phyloP scores from a whole-genome alignment of 2,329 filamentous ascomycete species.

The Metarhizium album region DNA sequence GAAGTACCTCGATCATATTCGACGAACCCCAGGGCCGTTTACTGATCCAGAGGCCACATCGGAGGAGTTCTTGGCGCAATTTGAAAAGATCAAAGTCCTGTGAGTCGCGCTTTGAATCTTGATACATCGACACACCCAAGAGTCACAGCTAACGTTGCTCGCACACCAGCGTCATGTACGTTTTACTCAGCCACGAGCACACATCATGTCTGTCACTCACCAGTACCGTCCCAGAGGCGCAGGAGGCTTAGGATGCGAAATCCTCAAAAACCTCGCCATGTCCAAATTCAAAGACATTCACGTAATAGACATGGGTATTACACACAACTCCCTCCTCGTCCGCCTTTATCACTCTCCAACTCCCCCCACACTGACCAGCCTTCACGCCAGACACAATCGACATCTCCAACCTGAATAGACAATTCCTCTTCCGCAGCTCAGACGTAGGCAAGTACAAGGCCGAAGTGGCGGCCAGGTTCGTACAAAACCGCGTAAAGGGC shows the following conservation, averaged over 20 bases:
- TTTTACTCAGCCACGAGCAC: constrained; percentile 11
- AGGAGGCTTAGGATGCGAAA: constrained; percentile 89
- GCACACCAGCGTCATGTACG: constrained; percentile 38
- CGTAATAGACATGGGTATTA: constrained; percentile 90
- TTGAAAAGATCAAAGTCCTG: constrained; percentile 67
- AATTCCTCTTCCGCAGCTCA: constrained; percentile 85
- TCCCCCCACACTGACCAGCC: neutral
- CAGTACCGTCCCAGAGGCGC: constrained; percentile 54
- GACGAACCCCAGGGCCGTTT: constrained; percentile 69
- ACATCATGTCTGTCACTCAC: constrained; percentile 4
- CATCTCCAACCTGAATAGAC: constrained; percentile 93
- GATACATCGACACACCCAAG: neutral
- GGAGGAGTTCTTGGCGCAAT: constrained; percentile 41
- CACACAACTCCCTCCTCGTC: constrained; percentile 12
- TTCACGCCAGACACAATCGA: constrained; percentile 83
- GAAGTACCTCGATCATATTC: constrained; percentile 74
- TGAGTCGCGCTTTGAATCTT: constrained; percentile 31
- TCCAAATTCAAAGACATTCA: constrained; percentile 96
- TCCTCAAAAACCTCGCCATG: constrained; percentile 88
- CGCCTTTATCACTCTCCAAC: neutral
- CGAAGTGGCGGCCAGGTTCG: constrained; percentile 82
- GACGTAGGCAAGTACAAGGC: constrained; percentile 94
- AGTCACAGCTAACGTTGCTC: neutral
- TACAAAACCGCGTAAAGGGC: constrained; percentile 78
- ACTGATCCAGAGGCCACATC: constrained; percentile 52